These are phyloP conservation scores for Phaeolepiota aurea DNA, from an alignment of 768 basidiomycete genomes.

Conservation along the genomic window DNA sequence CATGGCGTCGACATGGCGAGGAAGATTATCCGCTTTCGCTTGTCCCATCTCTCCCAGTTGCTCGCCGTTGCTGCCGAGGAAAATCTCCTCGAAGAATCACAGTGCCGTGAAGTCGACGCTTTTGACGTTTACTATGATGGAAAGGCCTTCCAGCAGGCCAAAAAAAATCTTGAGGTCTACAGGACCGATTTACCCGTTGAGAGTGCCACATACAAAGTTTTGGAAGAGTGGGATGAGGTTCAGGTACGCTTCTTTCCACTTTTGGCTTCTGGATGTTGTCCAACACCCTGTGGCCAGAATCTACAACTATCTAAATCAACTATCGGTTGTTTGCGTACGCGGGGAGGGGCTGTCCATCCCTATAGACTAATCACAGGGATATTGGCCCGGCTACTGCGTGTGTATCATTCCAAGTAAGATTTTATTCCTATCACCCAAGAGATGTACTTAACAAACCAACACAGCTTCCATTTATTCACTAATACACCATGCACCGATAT, in stretches of 20 bases:
- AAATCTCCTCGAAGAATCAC: conserved; percentile 39
- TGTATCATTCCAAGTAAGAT: conserved; percentile 40
- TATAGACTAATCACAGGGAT: conserved; percentile 63
- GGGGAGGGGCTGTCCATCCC: conserved; percentile 59
- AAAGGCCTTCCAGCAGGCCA: conserved; percentile 32
- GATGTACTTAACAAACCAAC: not conserved
- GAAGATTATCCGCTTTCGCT: conserved; percentile 52
- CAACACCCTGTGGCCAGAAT: conserved; percentile 23
- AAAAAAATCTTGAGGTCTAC: conserved; percentile 35
- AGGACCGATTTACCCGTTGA: conserved; percentile 43
- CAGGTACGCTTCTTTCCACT: conserved; percentile 14
- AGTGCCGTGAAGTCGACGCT: conserved; percentile 49
- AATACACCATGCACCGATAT: conserved; percentile 56
- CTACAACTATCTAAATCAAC: conserved; percentile 36
- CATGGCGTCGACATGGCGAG: conserved; percentile 39
- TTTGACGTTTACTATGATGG: conserved; percentile 47
- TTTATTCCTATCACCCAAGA: conserved; percentile 1
- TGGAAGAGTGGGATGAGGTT: conserved; percentile 18
- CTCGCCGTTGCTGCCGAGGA: conserved; percentile 45
- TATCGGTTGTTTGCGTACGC: conserved; percentile 42
- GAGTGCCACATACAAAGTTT: conserved; percentile 22
- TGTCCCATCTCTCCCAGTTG: conserved; percentile 45
- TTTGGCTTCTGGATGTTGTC: not conserved
- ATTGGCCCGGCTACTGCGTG: conserved; percentile 39
- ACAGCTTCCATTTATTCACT: conserved; percentile 53